A percentile compares a stretch with the other conserved stretches of the same genome.
phyloP scores from a whole-genome alignment of 768 basidiomycete genomes.

The Zangia roseola region DNA sequence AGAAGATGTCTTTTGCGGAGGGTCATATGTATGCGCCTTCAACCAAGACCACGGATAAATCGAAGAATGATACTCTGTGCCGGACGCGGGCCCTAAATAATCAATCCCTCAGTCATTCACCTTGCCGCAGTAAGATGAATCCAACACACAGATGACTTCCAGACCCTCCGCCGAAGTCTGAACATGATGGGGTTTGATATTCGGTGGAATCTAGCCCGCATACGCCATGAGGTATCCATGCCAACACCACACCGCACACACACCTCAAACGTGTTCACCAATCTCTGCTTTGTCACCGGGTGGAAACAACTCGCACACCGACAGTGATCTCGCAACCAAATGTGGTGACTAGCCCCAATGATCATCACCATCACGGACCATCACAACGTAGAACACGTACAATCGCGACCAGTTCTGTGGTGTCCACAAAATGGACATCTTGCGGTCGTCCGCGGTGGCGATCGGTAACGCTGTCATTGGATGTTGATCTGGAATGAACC shows the following conservation, averaged over 20 bases:
- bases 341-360: slow-evolving; percentile 65
- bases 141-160: slow-evolving; percentile 64
- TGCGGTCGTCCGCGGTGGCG: slow-evolving; percentile 53
- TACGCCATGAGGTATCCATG: background rate
- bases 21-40: slow-evolving; percentile 75
- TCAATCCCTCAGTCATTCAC: background rate
- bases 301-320: slow-evolving; percentile 87
- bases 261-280: slow-evolving; percentile 84
- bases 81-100: slow-evolving; percentile 21
- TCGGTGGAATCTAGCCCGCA: slow-evolving; percentile 63
- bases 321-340: slow-evolving; percentile 93
- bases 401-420: slow-evolving; percentile 71
- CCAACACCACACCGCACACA: slow-evolving; percentile 5
- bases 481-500: slow-evolving; percentile 19
- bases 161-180: slow-evolving; percentile 61
- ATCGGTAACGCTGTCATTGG: slow-evolving; percentile 43
- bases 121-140: background rate
- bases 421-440: slow-evolving; percentile 74
- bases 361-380: background rate
- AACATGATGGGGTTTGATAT: slow-evolving; percentile 63
- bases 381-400: slow-evolving; percentile 43
- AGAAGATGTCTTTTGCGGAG: slow-evolving; percentile 38
- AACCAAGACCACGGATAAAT: slow-evolving; percentile 90
- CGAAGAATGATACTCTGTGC: slow-evolving; percentile 64
- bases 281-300: slow-evolving; percentile 83